Conservation (phyloP, 805 yeast genomes). For the Candida quercuum region DNA sequence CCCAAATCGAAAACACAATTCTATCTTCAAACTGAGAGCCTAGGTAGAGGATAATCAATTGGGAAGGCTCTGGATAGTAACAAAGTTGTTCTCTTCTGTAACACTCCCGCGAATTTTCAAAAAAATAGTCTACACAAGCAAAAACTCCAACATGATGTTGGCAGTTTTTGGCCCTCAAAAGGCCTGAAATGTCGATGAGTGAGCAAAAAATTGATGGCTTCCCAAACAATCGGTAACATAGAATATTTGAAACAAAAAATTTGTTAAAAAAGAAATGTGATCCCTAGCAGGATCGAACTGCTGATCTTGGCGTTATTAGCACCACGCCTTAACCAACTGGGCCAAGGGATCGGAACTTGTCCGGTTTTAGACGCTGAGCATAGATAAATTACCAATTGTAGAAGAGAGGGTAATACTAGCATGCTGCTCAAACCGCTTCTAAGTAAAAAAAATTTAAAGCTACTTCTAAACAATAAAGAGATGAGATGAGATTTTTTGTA, state of each 20-base stretch:
- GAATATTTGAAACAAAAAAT: neutral
- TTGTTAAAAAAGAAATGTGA: slow-evolving; percentile 33
- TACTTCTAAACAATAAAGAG: neutral
- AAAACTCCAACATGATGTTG: too few relatives aligned
- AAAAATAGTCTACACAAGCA: too few relatives aligned
- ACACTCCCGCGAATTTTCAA: too few relatives aligned
- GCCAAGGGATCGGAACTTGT: slow-evolving; percentile 47
- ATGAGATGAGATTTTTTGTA: slow-evolving; percentile 1
- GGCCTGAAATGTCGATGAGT: too few relatives aligned
- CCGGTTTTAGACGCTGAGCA: too few relatives aligned
- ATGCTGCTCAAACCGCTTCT: neutral
- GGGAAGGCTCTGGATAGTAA: too few relatives aligned
- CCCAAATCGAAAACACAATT: too few relatives aligned
- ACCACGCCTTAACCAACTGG: slow-evolving; percentile 59
- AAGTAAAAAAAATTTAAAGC: neutral
- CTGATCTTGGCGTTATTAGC: slow-evolving; percentile 60
- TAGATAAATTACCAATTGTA: neutral
- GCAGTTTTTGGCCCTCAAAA: too few relatives aligned
- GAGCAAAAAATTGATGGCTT: too few relatives aligned
- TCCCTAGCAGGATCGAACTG: slow-evolving; percentile 89
- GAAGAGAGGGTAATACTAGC: neutral
- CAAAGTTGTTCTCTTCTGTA: too few relatives aligned
- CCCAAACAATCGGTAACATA: neutral
- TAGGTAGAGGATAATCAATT: too few relatives aligned
- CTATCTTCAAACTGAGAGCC: too few relatives aligned